Conservation (phyloP, 495 filamentous ascomycete species). For the Bombardia bombarda region DNA sequence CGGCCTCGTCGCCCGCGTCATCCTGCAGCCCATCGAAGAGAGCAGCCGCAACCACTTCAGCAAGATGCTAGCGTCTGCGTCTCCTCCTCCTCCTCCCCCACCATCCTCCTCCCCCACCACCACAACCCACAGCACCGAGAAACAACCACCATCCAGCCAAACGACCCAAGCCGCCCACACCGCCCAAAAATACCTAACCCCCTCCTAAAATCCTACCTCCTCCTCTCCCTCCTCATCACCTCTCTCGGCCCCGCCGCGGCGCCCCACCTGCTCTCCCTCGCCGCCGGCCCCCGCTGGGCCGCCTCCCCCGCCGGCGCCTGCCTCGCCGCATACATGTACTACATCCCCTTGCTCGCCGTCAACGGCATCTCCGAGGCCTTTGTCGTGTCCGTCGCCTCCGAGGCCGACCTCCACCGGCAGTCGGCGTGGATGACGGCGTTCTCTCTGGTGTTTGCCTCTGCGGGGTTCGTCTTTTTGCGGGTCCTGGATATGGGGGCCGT, state of each 20-base stretch:
- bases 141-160: background rate
- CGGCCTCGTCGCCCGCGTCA: conserved; percentile 74
- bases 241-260: conserved; percentile 65
- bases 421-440: conserved; percentile 76
- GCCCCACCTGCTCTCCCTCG: conserved; percentile 57
- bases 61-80: no score
- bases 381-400: conserved; percentile 71
- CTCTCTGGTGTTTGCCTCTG: conserved; percentile 59
- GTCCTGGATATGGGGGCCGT: conserved; percentile 59
- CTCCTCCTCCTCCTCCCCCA: conserved; percentile 1
- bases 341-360: conserved; percentile 83
- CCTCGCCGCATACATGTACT: conserved; percentile 75
- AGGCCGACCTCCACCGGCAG: conserved; percentile 63
- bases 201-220: conserved; percentile 52
- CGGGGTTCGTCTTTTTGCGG: conserved; percentile 62
- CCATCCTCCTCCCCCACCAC: background rate
- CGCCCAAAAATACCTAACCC: conserved; percentile 24
- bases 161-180: background rate
- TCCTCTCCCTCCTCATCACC: conserved; percentile 60
- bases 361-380: conserved; percentile 94
- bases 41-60: conserved; percentile 81
- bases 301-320: conserved; percentile 52
- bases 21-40: conserved; percentile 95
- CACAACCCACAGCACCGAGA: background rate
- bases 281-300: conserved; percentile 70